Conservation (phyloP, 2,329 filamentous ascomycete species). For the Escovopsis sp. region DNA sequence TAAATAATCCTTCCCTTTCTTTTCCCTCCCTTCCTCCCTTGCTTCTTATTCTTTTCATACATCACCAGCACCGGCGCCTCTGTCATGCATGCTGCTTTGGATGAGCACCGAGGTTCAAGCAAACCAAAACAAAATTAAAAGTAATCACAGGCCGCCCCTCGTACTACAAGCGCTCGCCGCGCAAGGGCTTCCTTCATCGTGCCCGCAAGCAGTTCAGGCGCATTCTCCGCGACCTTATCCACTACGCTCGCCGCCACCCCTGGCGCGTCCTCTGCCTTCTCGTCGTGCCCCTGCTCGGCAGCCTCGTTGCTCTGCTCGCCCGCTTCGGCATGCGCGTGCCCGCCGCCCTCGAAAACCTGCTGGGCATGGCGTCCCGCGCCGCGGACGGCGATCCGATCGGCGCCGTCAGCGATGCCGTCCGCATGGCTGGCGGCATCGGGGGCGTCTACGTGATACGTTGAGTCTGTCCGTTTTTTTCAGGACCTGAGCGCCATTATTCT, state of each 20-base stretch:
- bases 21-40: constrained; percentile 1
- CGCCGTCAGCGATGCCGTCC: constrained; percentile 38
- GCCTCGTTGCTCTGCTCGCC: constrained; percentile 59
- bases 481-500: too few species aligned
- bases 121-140: too few species aligned
- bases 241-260: constrained; percentile 71
- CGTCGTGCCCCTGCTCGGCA: constrained; percentile 75
- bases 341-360: constrained; percentile 40
- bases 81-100: not conserved
- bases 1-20: constrained; percentile 15
- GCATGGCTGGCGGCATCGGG: constrained; percentile 30
- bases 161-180: constrained; percentile 70
- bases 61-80: too few species aligned
- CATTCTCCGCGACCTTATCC: constrained; percentile 63
- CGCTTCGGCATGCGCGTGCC: constrained; percentile 71
- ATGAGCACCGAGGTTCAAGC: too few species aligned
- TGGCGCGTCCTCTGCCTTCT: constrained; percentile 78
- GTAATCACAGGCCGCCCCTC: constrained; percentile 33
- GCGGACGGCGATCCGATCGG: constrained; percentile 32
- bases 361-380: constrained; percentile 36
- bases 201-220: constrained; percentile 62
- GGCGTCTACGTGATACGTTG: not conserved
- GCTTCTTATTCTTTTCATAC: too few species aligned
- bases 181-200: constrained; percentile 60
- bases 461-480: too few species aligned